phyloP scores from a whole-genome alignment of 495 filamentous ascomycete species.

The Chaetomium fimeti region DNA sequence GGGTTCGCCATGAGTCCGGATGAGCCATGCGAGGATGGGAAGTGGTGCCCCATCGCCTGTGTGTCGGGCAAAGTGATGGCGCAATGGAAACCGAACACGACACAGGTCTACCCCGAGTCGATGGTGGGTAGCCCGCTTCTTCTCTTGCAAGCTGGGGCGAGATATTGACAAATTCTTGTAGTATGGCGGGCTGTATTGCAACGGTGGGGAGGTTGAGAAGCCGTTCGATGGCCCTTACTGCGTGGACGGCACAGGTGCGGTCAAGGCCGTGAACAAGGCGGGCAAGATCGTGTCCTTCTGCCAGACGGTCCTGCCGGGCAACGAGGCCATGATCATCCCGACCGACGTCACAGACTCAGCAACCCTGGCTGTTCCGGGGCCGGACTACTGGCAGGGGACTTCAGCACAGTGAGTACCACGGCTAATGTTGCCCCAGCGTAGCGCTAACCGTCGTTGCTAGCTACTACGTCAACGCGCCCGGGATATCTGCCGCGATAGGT shows the following conservation, averaged over 20 bases:
- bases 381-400: conserved; percentile 68
- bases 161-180: conserved; percentile 41
- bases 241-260: conserved; percentile 64
- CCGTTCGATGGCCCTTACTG: conserved; percentile 73
- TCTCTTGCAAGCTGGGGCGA: neutral
- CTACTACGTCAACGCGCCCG: conserved; percentile 78
- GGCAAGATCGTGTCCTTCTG: conserved; percentile 67
- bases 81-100: conserved; percentile 73
- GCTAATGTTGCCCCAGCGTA: neutral
- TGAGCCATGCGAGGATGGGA: conserved; percentile 64
- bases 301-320: conserved; percentile 81
- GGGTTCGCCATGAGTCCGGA: conserved; percentile 85
- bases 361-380: conserved; percentile 68
- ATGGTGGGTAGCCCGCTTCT: conserved; percentile 57
- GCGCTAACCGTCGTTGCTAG: conserved; percentile 40
- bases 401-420: conserved; percentile 63
- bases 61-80: conserved; percentile 71
- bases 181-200: conserved; percentile 77
- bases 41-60: conserved; percentile 78
- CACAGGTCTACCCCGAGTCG: conserved; percentile 66
- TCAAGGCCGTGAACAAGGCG: conserved; percentile 63
- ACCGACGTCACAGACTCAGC: conserved; percentile 57
- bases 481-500: conserved; percentile 56
- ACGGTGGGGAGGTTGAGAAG: conserved; percentile 66
- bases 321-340: conserved; percentile 85